These are phyloP conservation scores for Aureobasidium namibiae DNA, from an alignment of 2,329 filamentous ascomycete genomes.

Conservation along the genomic window DNA sequence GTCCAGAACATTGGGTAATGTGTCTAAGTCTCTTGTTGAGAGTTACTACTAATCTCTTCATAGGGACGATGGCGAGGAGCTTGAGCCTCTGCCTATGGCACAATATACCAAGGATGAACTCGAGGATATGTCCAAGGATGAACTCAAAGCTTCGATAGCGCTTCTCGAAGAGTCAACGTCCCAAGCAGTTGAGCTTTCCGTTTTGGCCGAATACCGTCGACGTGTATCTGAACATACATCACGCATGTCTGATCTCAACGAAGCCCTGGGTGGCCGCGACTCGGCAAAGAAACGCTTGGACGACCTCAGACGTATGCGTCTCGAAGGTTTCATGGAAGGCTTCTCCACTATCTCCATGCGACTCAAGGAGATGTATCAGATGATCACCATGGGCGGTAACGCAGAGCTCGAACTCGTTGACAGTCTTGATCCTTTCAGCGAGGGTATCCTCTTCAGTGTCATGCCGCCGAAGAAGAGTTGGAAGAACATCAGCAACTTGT, in stretches of 20 bases:
- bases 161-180: constrained; percentile 67
- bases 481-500: constrained; percentile 98
- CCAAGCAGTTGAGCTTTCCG: constrained; percentile 80
- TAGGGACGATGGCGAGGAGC: constrained; percentile 47
- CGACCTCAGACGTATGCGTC: constrained; percentile 76
- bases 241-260: constrained; percentile 74
- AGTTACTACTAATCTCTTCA: background rate
- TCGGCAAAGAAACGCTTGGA: constrained; percentile 86
- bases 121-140: constrained; percentile 53
- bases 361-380: constrained; percentile 99
- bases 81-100: constrained; percentile 55
- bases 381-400: constrained; percentile 99
- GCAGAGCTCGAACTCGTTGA: constrained; percentile 96
- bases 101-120: constrained; percentile 68
- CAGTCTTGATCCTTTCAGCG: constrained; percentile 89
- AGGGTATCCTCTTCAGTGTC: constrained; percentile 93
- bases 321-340: constrained; percentile 98
- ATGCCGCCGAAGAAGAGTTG: constrained; percentile 99
- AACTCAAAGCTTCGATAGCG: constrained; percentile 57
- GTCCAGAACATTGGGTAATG: constrained; percentile 59
- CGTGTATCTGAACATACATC: constrained; percentile 74
- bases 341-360: constrained; percentile 90
- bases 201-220: constrained; percentile 80
- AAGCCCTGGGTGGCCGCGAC: constrained; percentile 71
- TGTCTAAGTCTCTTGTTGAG: background rate